A percentile compares a stretch with the other conserved stretches of the same genome.
These are phyloP conservation scores for Malus hybrid DNA, from an alignment of 331 rosid genomes.

Conservation along the genomic window DNA sequence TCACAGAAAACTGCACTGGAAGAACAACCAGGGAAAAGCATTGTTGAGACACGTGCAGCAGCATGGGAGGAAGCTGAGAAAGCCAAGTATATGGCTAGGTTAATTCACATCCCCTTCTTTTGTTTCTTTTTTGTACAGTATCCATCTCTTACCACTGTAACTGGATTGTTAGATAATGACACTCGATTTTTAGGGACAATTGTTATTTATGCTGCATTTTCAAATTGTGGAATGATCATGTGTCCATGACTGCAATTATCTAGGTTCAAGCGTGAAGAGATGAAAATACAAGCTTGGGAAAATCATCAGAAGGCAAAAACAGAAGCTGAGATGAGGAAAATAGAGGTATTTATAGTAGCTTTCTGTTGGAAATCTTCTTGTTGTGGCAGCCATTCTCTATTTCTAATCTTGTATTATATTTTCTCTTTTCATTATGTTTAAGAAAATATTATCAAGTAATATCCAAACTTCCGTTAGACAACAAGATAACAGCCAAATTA, in stretches of 20 bases:
- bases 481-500: background rate
- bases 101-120: conserved; percentile 1
- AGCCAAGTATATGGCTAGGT: conserved; percentile 93
- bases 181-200: background rate
- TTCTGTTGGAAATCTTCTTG: background rate
- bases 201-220: background rate
- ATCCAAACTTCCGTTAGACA: background rate
- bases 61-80: conserved; percentile 98
- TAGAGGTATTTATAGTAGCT: conserved; percentile 48
- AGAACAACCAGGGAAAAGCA: conserved; percentile 35
- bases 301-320: conserved; percentile 95
- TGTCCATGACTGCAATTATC: conserved; percentile 23
- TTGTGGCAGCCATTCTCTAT: background rate
- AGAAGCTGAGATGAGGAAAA: conserved; percentile 88
- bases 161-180: background rate
- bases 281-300: conserved; percentile 95
- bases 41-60: conserved; percentile 71
- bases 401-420: background rate
- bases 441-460: background rate
- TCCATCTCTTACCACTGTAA: background rate
- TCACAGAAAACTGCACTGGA: conserved; percentile 44
- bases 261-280: conserved; percentile 94
- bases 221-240: conserved; percentile 6
- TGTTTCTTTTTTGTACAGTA: too few relatives aligned
- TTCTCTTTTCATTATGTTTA: background rate